Conservation (phyloP, 768 basidiomycete species). For the Kwoniella dejecticola region DNA sequence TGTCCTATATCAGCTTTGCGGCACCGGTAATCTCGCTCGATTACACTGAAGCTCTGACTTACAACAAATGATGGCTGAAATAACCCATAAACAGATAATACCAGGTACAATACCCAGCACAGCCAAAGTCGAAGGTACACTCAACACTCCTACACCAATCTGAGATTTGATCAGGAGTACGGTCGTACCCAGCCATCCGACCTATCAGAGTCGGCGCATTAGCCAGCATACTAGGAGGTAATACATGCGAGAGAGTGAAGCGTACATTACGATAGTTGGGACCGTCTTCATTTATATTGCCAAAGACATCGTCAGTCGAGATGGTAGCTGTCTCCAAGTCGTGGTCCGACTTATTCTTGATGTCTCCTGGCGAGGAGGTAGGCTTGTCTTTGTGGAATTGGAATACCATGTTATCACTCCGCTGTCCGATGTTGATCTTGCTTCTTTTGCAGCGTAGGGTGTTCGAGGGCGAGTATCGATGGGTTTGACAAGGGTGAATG, state of each 20-base stretch:
- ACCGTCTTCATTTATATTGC: constrained; percentile 24
- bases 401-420: too few species aligned
- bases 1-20: not conserved
- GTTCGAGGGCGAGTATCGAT: too few species aligned
- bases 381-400: too few species aligned
- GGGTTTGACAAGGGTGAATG: too few species aligned
- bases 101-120: constrained; percentile 21
- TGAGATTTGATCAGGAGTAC: constrained; percentile 39
- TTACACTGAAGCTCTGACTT: too few species aligned
- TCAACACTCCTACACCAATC: constrained; percentile 40
- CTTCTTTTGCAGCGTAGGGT: too few species aligned
- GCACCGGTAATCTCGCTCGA: too few species aligned
- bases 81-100: constrained; percentile 27
- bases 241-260: too few species aligned
- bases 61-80: constrained; percentile 36
- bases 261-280: constrained; percentile 31
- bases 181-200: constrained; percentile 31
- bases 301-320: constrained; percentile 32
- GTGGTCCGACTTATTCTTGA: not conserved
- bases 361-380: too few species aligned
- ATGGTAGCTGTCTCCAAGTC: not conserved
- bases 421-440: too few species aligned
- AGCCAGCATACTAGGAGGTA: too few species aligned
- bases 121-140: constrained; percentile 23
- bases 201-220: not conserved